A percentile compares a stretch with the other conserved stretches of the same genome.
Conservation (phyloP, 1,284 basidiomycete genomes). For the Cryptococcus neoformans region DNA sequence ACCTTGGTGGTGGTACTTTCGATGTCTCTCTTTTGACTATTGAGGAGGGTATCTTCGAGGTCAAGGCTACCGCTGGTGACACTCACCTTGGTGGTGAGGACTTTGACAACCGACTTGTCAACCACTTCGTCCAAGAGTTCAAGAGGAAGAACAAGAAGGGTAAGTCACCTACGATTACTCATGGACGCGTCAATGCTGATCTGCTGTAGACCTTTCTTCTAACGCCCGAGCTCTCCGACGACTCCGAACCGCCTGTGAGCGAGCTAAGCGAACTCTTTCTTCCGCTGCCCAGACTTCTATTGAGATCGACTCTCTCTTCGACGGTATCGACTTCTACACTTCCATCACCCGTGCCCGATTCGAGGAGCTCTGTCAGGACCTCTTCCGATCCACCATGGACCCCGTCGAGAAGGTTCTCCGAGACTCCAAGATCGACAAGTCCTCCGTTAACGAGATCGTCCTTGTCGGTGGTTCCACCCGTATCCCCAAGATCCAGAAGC, state of each 20-base stretch:
- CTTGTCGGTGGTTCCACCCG: conserved; percentile 98
- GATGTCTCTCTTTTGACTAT: conserved; percentile 98
- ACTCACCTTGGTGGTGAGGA: conserved; percentile 99
- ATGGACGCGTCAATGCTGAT: background rate
- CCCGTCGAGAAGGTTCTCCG: conserved; percentile 98
- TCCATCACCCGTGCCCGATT: conserved; percentile 98
- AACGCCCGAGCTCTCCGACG: conserved; percentile 96
- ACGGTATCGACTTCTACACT: conserved; percentile 98
- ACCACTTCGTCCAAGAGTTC: conserved; percentile 98
- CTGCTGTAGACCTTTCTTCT: conserved; percentile 66
- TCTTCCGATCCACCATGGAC: conserved; percentile 95
- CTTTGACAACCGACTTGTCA: conserved; percentile 97
- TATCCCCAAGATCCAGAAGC: conserved; percentile 97
- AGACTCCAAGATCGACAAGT: conserved; percentile 93
- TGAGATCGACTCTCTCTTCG: conserved; percentile 96
- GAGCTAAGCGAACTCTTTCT: conserved; percentile 97
- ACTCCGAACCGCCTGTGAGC: conserved; percentile 96
- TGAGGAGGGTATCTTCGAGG: conserved; percentile 98
- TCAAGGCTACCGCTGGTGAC: conserved; percentile 98
- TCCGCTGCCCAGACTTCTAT: conserved; percentile 96
- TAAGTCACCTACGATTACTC: background rate
- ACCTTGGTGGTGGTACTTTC: conserved; percentile 98
- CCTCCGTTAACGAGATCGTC: conserved; percentile 97
- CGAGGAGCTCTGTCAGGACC: conserved; percentile 96
- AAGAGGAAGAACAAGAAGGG: conserved; percentile 90